Evolutionary conservation across 768 basidiomycete genomes (phyloP).

Genomic region (Tulasnella sp.): DNA sequence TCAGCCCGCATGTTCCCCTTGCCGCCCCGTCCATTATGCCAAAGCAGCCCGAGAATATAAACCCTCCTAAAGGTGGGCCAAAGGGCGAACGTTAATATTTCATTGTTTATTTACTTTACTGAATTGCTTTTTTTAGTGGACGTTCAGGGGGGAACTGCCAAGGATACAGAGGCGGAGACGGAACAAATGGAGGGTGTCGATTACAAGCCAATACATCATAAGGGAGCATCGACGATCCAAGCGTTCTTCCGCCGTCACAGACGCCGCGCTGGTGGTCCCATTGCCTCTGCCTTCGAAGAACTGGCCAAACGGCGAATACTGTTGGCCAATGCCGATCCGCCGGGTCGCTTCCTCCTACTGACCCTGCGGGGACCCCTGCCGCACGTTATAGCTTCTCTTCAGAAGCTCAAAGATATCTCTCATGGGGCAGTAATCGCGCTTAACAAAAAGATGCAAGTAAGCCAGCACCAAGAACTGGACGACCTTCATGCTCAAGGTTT

Average conservation of each 20-base stretch:
- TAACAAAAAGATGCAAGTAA: background rate
- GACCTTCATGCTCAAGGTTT: background rate
- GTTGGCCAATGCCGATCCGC: background rate
- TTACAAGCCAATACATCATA: background rate
- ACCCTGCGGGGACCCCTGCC: background rate
- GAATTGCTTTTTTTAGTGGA: background rate
- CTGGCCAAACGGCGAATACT: background rate
- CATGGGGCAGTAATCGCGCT: background rate
- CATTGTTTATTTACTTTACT: background rate
- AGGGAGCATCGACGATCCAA: background rate
- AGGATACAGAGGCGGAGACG: background rate
- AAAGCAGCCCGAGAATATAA: background rate
- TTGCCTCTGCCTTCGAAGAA: background rate
- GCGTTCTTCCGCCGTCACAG: conserved; percentile 8
- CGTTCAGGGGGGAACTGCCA: background rate
- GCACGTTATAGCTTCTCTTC: background rate
- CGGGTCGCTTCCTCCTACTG: background rate
- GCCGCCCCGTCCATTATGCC: background rate
- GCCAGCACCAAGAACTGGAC: background rate
- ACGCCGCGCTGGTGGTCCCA: background rate
- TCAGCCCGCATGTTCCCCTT: background rate
- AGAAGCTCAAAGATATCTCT: background rate
- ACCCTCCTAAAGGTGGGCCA: background rate
- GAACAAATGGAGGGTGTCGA: background rate
- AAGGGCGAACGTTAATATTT: background rate